A percentile compares a stretch with the other conserved stretches of the same genome.
These are phyloP conservation scores for Dryadomyces quercus-mongolicae DNA, from an alignment of 2,329 filamentous ascomycete species.

Conservation along the genomic window DNA sequence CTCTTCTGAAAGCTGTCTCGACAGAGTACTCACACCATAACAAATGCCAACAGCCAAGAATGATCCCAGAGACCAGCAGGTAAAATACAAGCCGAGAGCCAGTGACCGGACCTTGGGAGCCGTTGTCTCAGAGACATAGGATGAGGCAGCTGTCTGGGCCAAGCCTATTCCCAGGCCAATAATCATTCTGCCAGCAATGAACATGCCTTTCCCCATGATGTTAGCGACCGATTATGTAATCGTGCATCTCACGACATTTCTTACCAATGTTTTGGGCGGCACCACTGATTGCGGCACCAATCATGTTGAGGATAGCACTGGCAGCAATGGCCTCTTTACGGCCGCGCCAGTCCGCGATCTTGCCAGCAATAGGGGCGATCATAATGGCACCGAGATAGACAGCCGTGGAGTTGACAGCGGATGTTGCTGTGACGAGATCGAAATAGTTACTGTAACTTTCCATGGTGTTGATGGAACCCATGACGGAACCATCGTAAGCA, in stretches of 20 bases:
- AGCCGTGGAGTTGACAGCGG: conserved; percentile 18
- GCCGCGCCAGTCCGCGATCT: conserved; percentile 15
- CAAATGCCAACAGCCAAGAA: conserved; percentile 14
- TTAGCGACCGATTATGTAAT: not conserved
- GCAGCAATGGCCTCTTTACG: conserved; percentile 10
- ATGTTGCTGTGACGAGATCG: conserved; percentile 19
- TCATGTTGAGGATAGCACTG: conserved; percentile 13
- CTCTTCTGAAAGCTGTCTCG: not conserved
- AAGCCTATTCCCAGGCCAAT: conserved; percentile 15
- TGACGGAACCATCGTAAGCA: conserved; percentile 21
- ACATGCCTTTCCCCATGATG: conserved; percentile 13
- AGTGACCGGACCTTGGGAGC: conserved; percentile 9
- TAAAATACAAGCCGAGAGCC: conserved; percentile 10
- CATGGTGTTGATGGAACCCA: conserved; percentile 23
- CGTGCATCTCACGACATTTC: not conserved
- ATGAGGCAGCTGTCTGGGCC: conserved; percentile 9
- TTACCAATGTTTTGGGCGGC: conserved; percentile 13
- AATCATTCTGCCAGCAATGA: conserved; percentile 15
- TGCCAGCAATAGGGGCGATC: conserved; percentile 12
- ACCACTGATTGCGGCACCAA: conserved; percentile 13
- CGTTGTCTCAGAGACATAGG: conserved; percentile 12
- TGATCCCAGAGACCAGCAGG: conserved; percentile 11
- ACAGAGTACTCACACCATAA: conserved; percentile 11
- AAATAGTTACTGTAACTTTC: conserved; percentile 21
- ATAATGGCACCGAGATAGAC: conserved; percentile 16